Evolutionary conservation across 1,139 yeast genomes (phyloP).

Genomic region (Debaryomycetaceae sp.): DNA sequence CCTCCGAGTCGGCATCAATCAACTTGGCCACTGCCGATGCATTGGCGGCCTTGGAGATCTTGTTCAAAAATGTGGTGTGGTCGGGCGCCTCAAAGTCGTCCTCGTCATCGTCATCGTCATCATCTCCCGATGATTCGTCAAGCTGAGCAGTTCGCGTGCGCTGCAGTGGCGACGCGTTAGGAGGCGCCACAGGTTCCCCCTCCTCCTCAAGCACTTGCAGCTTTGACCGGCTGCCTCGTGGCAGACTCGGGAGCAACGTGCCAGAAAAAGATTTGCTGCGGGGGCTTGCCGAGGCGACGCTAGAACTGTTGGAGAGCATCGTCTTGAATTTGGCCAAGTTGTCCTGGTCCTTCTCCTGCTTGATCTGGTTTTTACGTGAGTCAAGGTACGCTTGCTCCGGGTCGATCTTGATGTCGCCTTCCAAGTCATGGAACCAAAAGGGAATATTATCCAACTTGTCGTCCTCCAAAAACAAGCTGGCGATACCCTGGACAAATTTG

Average conservation of each 20-base stretch:
- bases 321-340: slow-evolving; percentile 42
- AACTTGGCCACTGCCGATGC: slow-evolving; percentile 35
- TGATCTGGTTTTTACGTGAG: slow-evolving; percentile 38
- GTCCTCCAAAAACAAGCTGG: slow-evolving; percentile 81
- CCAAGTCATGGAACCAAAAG: slow-evolving; percentile 91
- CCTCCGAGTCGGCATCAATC: slow-evolving; percentile 77
- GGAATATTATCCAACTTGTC: slow-evolving; percentile 88
- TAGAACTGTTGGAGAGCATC: slow-evolving; percentile 34
- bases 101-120: slow-evolving; percentile 36
- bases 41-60: slow-evolving; percentile 19
- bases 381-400: slow-evolving; percentile 72
- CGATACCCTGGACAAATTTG: slow-evolving; percentile 86
- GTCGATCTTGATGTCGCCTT: slow-evolving; percentile 67
- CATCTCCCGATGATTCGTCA: slow-evolving; percentile 37
- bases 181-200: too few species aligned
- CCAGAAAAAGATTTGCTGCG: slow-evolving; percentile 42
- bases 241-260: slow-evolving; percentile 22
- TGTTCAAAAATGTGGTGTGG: slow-evolving; percentile 13
- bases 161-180: too few species aligned
- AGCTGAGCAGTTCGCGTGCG: neutral
- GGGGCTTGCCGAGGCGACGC: slow-evolving; percentile 27
- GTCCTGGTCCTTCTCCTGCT: slow-evolving; percentile 43
- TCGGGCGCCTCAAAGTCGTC: slow-evolving; percentile 9
- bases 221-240: too few species aligned
- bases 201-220: too few species aligned